phyloP scores from a whole-genome alignment of 2,329 filamentous ascomycete genomes.

The Penicillium sp. region DNA sequence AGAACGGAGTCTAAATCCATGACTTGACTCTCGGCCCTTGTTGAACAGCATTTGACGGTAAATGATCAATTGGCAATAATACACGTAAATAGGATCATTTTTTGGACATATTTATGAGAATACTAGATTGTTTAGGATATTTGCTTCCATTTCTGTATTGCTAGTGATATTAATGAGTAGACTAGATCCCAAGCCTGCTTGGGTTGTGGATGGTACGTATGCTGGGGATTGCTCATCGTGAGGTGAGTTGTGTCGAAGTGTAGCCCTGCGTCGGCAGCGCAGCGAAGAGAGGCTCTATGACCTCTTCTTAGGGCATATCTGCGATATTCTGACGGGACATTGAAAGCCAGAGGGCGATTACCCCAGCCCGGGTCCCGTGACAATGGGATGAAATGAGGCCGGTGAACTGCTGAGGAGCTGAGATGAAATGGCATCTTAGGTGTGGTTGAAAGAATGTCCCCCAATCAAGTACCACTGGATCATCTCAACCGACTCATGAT shows the following conservation, averaged over 20 bases:
- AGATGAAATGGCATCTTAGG: no score
- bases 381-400: no score
- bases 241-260: neutral
- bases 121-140: neutral
- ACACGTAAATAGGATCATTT: neutral
- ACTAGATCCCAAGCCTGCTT: conserved; percentile 23
- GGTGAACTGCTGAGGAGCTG: neutral
- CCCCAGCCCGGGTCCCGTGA: neutral
- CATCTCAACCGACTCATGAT: conserved; percentile 92
- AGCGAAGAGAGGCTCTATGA: neutral
- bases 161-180: conserved; percentile 5
- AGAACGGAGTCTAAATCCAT: conserved; percentile 29
- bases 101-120: neutral
- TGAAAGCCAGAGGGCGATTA: neutral
- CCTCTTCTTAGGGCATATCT: neutral
- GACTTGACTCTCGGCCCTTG: neutral
- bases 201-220: conserved; percentile 4
- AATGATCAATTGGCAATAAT: neutral
- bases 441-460: neutral
- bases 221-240: neutral
- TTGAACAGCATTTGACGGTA: neutral
- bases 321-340: no score
- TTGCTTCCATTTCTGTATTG: conserved; percentile 1
- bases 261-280: neutral
- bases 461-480: conserved; percentile 2